Base-by-base conservation (phyloP, 805 yeast species). In the Nakazawaea siamensis region DNA sequence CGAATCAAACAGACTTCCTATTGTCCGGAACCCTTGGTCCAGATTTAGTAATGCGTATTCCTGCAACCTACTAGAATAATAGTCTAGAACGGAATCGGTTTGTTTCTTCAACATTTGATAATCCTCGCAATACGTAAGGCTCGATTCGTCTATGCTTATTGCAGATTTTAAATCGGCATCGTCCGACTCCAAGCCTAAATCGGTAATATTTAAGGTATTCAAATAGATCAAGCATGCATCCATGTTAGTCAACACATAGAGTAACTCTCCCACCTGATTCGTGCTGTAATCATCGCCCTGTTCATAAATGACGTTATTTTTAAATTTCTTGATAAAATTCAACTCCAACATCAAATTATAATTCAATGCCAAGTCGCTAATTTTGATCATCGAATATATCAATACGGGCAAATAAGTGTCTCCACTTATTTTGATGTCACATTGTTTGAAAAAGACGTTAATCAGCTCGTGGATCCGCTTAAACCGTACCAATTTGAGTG, bases 91-190 rank as follows among this genome's bases (percentile, higher is more conserved):
- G 16, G 24, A 23, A 4, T 29, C 20, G 10, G 24, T 31, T 13
- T 32, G 19, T 16, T 32, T 32, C 26, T 21, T 32, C 9, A 19
- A 15, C 27, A 16, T 10, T 2, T 29, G 17, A 19, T 24, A 37
- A 29, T 37, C 40, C n/a, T 37, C 40, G 33, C 40, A 37, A 29
- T 37, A 37, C 3, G 36, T 25, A 11, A 37, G 24, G 15, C 28
- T 37, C 4, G 36, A 28, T 25, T 29, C 34, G n/a, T 33, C 37
- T 10, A 37, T 29, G 4, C 14, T n/a, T 10, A 37, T 33, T 3
- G 40, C 34, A 15, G 24, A 18, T 7, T 62, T 56, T 13, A 71
- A 51, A 2, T 70, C 38, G 24, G 76, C 81, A 29, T 58, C 40
- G 5, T 39, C 43, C 7, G 47, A 38, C 3, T 43, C 40, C n/a